Base-by-base conservation (phyloP, 345 rosid species). In the Cardamine occulta region DNA sequence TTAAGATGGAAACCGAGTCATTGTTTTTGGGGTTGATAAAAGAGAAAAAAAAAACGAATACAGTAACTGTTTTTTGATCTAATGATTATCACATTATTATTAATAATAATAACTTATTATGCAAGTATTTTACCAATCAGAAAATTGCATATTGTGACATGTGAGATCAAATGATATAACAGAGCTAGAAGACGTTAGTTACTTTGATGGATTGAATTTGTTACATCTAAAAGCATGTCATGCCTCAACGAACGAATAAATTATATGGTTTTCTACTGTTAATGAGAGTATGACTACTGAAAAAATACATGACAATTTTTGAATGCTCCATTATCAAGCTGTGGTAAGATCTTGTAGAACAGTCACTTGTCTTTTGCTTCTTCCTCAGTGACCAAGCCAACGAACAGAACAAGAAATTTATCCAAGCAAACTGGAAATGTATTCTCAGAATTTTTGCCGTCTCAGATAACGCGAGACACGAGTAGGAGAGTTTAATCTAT, bases 371-470 rank as follows among this genome's bases (percentile, higher is more conserved):
- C 53, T 45, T 56, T 56, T 32, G 7, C 51, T 68, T 45, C 39
- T 45, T 39, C 54, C 35, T 49, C 23, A 15, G 61, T n/a, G 64
- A 61, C 31, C 51, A 61, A 58, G 55, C 74, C 57, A 68, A 67
- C 24, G 54, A 49, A 4, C 21, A n/a, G 29, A 60, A 47, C 8
- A 71, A 47, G 17, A 72, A 13, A 18, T 7, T 5, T 47, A 8
- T 58, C 51, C n/a, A 62, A 68, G 57, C 49, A 61, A 68, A 60
- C 74, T 42, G 28, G 39, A 53, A 68, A 40, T 52, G 55, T 24
- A n/a, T 9, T 10, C 17, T 66, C 53, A 49, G 45, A 52, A 28
- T 28, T 23, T 10, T 67, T 17, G 66, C 5, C 45, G 62, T 6
- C 49, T 71, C 26, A 57, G 47, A 49, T 21, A 10, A 19, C 35